Percentiles rank a stretch among this genome's conserved stretches.
Evolutionary conservation across 495 filamentous ascomycete species (phyloP).

Genomic region (Filosporella fistucella): DNA sequence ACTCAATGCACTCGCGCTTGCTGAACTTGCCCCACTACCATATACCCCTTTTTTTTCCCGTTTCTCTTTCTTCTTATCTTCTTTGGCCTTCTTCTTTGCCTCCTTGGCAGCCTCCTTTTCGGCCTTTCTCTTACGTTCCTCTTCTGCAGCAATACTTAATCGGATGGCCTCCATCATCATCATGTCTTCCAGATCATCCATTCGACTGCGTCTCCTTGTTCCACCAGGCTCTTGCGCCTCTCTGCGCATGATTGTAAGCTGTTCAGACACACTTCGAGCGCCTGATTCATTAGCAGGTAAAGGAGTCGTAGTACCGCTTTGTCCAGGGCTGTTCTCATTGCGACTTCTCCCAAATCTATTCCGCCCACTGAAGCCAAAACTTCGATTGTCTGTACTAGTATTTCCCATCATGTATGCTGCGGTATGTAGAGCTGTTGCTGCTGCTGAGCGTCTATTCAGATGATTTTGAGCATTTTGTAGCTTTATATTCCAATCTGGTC

Average conservation of each 20-base stretch:
- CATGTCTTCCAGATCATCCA: slow-evolving; percentile 92
- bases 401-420: slow-evolving; percentile 87
- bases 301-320: slow-evolving; percentile 28
- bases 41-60: slow-evolving; percentile 42
- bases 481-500: slow-evolving; percentile 93
- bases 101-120: slow-evolving; percentile 76
- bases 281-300: slow-evolving; percentile 24
- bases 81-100: slow-evolving; percentile 77
- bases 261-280: slow-evolving; percentile 22
- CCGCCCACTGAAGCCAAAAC: slow-evolving; percentile 24
- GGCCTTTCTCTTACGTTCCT: slow-evolving; percentile 76
- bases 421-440: slow-evolving; percentile 90
- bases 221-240: slow-evolving; percentile 17
- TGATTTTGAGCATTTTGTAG: slow-evolving; percentile 79
- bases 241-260: slow-evolving; percentile 10
- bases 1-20: slow-evolving; percentile 48
- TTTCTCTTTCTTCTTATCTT: slow-evolving; percentile 70
- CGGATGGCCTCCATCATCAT: slow-evolving; percentile 98
- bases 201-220: slow-evolving; percentile 54
- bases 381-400: slow-evolving; percentile 35
- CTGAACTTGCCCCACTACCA: slow-evolving; percentile 38
- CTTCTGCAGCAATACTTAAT: slow-evolving; percentile 81
- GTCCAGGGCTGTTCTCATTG: slow-evolving; percentile 16
- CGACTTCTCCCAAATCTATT: slow-evolving; percentile 23
- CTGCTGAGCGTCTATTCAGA: slow-evolving; percentile 79